These are phyloP conservation scores for Stephania japonica DNA, from an alignment of 164 flowering plant species.

Conservation along the genomic window DNA sequence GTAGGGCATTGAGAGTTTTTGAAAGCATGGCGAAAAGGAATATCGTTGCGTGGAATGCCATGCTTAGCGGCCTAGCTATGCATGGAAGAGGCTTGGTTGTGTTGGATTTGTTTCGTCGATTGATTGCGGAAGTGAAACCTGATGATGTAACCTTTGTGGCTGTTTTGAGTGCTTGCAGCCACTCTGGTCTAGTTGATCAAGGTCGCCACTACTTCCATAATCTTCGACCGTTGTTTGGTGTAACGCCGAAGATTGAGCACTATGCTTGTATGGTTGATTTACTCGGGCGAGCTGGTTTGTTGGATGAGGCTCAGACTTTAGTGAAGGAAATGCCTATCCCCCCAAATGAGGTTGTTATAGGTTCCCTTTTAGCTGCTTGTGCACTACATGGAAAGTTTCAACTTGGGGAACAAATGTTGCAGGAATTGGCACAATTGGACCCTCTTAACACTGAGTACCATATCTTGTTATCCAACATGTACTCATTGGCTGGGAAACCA, in stretches of 20 bases:
- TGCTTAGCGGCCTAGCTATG: conserved; percentile 62
- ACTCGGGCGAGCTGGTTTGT: conserved; percentile 55
- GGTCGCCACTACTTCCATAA: conserved; percentile 34
- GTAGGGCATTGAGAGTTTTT: conserved; percentile 36
- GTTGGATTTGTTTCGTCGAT: conserved; percentile 33
- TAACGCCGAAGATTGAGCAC: conserved; percentile 53
- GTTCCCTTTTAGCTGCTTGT: conserved; percentile 62
- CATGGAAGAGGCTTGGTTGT: conserved; percentile 46
- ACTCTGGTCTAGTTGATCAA: conserved; percentile 53
- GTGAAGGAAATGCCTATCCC: conserved; percentile 48
- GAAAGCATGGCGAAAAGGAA: conserved; percentile 32
- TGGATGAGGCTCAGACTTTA: conserved; percentile 53
- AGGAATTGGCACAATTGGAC: conserved; percentile 35
- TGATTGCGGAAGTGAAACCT: conserved; percentile 41
- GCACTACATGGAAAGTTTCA: conserved; percentile 44
- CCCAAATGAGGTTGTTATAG: conserved; percentile 62
- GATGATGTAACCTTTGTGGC: conserved; percentile 53
- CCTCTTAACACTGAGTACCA: conserved; percentile 57
- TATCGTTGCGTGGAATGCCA: conserved; percentile 64
- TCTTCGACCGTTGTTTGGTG: conserved; percentile 30
- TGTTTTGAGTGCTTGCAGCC: conserved; percentile 63
- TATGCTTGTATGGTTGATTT: conserved; percentile 74
- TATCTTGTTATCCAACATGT: conserved; percentile 53
- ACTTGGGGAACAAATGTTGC: conserved; percentile 35
- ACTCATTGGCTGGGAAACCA: conserved; percentile 36